Conservation (phyloP, 163 green algal genomes). For the Chlorella variabilis region DNA sequence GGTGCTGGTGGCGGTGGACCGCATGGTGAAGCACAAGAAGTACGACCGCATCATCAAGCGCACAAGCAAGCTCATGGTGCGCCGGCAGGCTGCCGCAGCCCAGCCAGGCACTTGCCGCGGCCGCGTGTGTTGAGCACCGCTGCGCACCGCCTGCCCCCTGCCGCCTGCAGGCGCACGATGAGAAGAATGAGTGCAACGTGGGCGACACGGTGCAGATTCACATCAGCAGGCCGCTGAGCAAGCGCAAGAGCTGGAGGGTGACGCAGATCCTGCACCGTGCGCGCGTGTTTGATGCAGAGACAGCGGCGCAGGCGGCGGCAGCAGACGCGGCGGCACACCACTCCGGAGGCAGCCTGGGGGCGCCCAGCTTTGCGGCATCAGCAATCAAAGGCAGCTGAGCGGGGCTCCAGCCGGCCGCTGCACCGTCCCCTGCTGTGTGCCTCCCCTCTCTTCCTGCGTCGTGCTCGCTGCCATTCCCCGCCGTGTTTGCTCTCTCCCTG, state of each 20-base stretch:
- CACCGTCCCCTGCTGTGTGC: not conserved
- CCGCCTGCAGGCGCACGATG: constrained; percentile 58
- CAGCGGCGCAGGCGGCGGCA: constrained; percentile 38
- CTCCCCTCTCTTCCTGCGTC: not conserved
- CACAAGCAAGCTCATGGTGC: constrained; percentile 66
- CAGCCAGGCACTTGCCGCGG: too few relatives aligned
- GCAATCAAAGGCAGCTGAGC: constrained; percentile 10
- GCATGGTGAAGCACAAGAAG: constrained; percentile 55
- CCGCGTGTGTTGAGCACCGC: too few relatives aligned
- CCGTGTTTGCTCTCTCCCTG: too few relatives aligned
- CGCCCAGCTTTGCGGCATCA: constrained; percentile 42
- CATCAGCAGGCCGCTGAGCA: constrained; percentile 59
- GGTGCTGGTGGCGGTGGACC: constrained; percentile 60
- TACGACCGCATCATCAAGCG: constrained; percentile 50
- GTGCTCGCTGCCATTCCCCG: too few relatives aligned
- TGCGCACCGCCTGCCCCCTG: not conserved
- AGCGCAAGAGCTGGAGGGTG: constrained; percentile 60
- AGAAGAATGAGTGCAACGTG: constrained; percentile 60
- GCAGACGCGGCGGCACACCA: constrained; percentile 28
- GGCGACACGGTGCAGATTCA: constrained; percentile 65
- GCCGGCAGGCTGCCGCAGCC: too few relatives aligned
- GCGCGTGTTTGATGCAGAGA: constrained; percentile 52
- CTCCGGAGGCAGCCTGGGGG: constrained; percentile 2
- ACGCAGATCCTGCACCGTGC: constrained; percentile 56
- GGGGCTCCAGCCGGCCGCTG: constrained; percentile 42